Base-by-base conservation (phyloP, 2,329 filamentous ascomycete species). In the Diaporthe aspalathi region DNA sequence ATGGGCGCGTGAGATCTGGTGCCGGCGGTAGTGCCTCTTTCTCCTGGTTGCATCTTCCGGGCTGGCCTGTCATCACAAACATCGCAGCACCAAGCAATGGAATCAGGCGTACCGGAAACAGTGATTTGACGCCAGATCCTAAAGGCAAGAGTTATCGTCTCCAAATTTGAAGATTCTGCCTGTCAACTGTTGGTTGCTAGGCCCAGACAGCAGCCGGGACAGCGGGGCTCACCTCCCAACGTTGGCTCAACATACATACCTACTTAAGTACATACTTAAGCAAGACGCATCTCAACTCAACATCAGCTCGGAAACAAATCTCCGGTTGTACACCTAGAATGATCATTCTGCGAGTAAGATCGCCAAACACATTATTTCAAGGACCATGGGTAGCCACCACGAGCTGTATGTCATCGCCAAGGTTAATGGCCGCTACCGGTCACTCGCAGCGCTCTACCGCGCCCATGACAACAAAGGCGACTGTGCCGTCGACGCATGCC, bases 1-100 rank as follows among this genome's bases (percentile, higher is more conserved):
- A 80, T 81, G 71, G 68, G 71, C 5, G 56, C 56, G 4, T 73
- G 63, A 70, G 16, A 49, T 8, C 3, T 29, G 38, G 32, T 35
- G 32, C 9, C 9, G 32, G 32, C 9, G 32, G 32, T 35, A n/a
- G n/a, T n/a, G n/a, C n/a, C n/a, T 32, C 32, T 8, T 5, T 32
- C 5, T 32, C 32, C 32, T 32, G 32, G 32, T 32, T n/a, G 32
- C 8, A 12, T 4, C 53, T 14, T 3, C 12, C 3, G n/a, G 3
- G 1, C 14, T 27, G 35, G 5, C 20, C 17, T 52, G 24, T 11
- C 16, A 49, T 9, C 45, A 22, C 22, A n/a, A 49, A 49, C 47
- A 49, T 49, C 47, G 14, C 9, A 24, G 24, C 24, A 6, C 11
- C n/a, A 24, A 5, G 47, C 7, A 16, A 20, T 5, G 47, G 22